These are phyloP conservation scores for Heliamphora exappendiculata DNA, from an alignment of 148 eudicot genomes.

Conservation along the genomic window DNA sequence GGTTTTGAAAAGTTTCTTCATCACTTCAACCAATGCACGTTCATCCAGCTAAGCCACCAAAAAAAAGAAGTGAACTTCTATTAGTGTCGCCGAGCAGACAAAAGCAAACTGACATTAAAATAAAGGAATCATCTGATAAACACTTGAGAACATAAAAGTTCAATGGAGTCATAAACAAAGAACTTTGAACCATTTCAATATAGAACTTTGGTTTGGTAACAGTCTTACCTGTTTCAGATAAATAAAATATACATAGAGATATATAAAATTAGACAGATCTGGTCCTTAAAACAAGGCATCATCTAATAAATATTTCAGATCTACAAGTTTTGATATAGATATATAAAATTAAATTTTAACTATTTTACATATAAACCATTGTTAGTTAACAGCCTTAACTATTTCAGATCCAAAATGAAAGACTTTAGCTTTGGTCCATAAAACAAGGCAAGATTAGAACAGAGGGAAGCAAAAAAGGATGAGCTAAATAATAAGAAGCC, in stretches of 20 bases:
- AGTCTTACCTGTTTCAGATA: background rate
- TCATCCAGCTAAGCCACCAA: conserved; percentile 72
- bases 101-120: background rate
- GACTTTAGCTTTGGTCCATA: no score
- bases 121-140: background rate
- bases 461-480: background rate
- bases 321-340: no score
- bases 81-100: background rate
- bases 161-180: background rate
- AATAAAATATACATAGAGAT: background rate
- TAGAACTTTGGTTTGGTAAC: background rate
- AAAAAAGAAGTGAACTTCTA: conserved; percentile 6
- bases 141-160: background rate
- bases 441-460: background rate
- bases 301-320: no score
- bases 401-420: no score
- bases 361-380: no score
- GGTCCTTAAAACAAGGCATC: background rate
- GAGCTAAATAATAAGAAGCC: background rate
- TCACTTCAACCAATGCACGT: conserved; percentile 83
- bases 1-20: conserved; percentile 98
- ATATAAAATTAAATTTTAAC: no score
- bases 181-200: background rate
- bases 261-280: background rate
- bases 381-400: no score